A percentile compares a stretch with the other conserved stretches of the same genome.
Conservation (phyloP, 345 rosid genomes). For the Sisymbrium altissimum region DNA sequence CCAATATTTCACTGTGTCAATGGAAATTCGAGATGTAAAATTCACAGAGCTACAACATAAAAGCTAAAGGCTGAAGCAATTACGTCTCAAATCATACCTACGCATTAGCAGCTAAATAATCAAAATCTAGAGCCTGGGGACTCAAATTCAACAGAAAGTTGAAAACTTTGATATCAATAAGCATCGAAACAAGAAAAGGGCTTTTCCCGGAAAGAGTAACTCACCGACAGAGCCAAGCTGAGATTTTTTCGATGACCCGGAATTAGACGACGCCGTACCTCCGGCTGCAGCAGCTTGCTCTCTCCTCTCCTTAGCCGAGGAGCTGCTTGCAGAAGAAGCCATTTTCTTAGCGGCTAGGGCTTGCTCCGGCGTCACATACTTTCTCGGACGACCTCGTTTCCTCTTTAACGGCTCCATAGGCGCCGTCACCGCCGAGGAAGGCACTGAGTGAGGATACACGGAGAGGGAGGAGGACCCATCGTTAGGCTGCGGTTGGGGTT, state of each 20-base stretch:
- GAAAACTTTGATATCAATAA: neutral
- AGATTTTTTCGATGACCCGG: constrained; percentile 44
- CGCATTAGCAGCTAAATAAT: neutral
- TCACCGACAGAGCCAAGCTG: constrained; percentile 45
- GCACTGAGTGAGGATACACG: constrained; percentile 60
- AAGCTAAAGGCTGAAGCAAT: neutral
- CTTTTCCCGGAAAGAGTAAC: neutral
- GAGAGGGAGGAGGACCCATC: constrained; percentile 38
- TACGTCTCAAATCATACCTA: neutral
- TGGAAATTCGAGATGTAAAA: neutral
- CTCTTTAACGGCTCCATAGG: constrained; percentile 61
- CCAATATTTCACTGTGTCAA: too few species aligned
- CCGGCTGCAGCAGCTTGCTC: constrained; percentile 34
- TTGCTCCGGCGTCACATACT: constrained; percentile 92
- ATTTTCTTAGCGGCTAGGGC: constrained; percentile 89
- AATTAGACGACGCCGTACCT: constrained; percentile 18
- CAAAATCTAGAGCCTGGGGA: neutral
- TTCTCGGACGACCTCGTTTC: constrained; percentile 93
- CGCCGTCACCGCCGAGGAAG: constrained; percentile 58
- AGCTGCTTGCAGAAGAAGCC: constrained; percentile 48
- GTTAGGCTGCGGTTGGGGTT: constrained; percentile 35
- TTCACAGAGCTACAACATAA: neutral
- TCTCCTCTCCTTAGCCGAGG: constrained; percentile 43
- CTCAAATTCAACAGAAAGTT: neutral
- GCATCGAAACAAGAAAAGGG: neutral